phyloP scores from a whole-genome alignment of 148 eudicot species.

The Rhododendron molle region DNA sequence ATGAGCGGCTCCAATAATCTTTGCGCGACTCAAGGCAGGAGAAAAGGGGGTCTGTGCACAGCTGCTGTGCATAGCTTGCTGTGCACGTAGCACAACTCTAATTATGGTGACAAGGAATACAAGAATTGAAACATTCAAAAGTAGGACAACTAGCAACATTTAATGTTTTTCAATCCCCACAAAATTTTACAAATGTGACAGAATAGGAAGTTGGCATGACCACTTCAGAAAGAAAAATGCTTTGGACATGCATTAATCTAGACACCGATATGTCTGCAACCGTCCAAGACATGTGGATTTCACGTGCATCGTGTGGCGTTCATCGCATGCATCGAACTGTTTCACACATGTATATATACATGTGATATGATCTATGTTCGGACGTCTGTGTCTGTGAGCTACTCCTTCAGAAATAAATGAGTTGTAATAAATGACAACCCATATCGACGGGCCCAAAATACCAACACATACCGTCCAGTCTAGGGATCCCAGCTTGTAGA shows the following conservation, averaged over 20 bases:
- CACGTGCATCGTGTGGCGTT: background rate
- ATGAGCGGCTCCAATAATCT: too few relatives aligned
- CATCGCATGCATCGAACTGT: background rate
- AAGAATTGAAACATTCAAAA: background rate
- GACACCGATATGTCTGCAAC: background rate
- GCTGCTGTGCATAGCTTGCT: too few relatives aligned
- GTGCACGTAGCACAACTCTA: too few relatives aligned
- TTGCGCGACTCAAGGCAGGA: too few relatives aligned
- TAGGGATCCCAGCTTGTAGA: slow-evolving; percentile 21
- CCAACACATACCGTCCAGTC: background rate
- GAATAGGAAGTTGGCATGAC: background rate
- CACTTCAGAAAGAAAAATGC: background rate
- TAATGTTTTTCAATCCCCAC: background rate
- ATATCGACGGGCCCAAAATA: background rate
- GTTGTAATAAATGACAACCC: too few relatives aligned
- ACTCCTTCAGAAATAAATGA: too few relatives aligned
- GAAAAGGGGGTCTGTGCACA: too few relatives aligned
- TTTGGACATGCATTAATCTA: background rate
- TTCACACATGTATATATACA: background rate
- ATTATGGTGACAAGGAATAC: background rate
- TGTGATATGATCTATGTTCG: background rate
- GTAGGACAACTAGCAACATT: slow-evolving; percentile 11
- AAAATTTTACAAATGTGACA: background rate
- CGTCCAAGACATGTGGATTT: background rate
- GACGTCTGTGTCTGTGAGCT: too few relatives aligned